These are phyloP conservation scores for Kodamaea anthophila DNA, from an alignment of 1,139 yeast species.

Conservation along the genomic window DNA sequence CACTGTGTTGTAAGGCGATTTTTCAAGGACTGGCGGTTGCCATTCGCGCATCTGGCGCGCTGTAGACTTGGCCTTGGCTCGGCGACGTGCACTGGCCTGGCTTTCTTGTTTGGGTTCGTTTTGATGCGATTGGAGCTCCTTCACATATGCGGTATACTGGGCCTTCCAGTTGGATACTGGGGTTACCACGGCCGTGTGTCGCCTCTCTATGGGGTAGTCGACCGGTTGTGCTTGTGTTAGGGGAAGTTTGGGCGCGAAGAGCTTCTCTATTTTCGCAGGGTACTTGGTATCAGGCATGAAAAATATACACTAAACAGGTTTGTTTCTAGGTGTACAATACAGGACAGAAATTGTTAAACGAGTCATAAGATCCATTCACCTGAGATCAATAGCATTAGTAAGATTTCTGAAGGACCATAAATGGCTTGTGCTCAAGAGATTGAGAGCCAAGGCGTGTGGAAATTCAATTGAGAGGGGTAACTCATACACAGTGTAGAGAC, in stretches of 20 bases:
- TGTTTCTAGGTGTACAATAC: no score
- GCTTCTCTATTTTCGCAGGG: conserved; percentile 57
- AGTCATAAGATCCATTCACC: no score
- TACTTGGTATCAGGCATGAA: no score
- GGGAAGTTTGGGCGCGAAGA: conserved; percentile 72
- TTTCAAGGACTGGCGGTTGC: conserved; percentile 32
- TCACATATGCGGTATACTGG: conserved; percentile 26
- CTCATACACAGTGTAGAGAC: no score
- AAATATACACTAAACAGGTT: no score
- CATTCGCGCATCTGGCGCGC: conserved; percentile 34
- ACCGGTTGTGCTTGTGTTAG: conserved; percentile 44
- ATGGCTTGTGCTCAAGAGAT: no score
- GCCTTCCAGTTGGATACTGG: conserved; percentile 44
- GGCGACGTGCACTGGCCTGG: conserved; percentile 8
- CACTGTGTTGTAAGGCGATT: conserved; percentile 73
- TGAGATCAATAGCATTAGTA: no score
- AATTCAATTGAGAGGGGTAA: no score
- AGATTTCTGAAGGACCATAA: no score
- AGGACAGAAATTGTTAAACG: no score
- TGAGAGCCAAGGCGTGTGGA: no score
- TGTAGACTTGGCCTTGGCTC: conserved; percentile 20
- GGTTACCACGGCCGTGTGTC: conserved; percentile 46
- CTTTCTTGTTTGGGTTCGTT: no score
- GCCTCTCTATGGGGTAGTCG: conserved; percentile 47
- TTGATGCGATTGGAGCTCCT: conserved; percentile 14